Evolutionary conservation across 2,329 filamentous ascomycete genomes (phyloP).

Genomic region (Phaeosphaeriaceae sp.): DNA sequence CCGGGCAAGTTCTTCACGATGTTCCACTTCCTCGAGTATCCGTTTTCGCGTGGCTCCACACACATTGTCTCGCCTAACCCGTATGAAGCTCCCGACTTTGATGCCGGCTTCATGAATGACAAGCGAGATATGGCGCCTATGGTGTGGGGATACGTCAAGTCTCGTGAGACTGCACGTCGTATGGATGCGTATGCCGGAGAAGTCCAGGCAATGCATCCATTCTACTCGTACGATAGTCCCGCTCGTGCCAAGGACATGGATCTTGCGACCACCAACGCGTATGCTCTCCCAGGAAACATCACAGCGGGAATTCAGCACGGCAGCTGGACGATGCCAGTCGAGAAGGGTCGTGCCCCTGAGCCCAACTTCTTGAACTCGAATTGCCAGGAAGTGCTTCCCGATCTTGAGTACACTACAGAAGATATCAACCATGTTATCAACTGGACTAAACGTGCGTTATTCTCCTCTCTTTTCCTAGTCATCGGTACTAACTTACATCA

Average conservation of each 20-base stretch:
- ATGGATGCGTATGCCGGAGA: slow-evolving; percentile 82
- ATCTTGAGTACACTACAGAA: slow-evolving; percentile 68
- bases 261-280: slow-evolving; percentile 74
- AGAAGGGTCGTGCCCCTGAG: slow-evolving; percentile 60
- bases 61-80: slow-evolving; percentile 75
- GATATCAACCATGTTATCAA: slow-evolving; percentile 73
- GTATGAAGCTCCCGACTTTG: slow-evolving; percentile 78
- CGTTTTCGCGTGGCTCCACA: slow-evolving; percentile 59
- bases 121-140: slow-evolving; percentile 81
- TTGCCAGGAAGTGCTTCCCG: slow-evolving; percentile 63
- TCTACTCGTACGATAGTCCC: slow-evolving; percentile 72
- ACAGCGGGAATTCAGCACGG: slow-evolving; percentile 76
- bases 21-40: slow-evolving; percentile 27
- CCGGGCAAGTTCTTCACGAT: slow-evolving; percentile 82
- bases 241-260: slow-evolving; percentile 76
- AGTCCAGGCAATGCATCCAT: slow-evolving; percentile 68
- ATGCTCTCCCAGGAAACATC: slow-evolving; percentile 75
- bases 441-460: slow-evolving; percentile 55
- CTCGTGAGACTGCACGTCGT: slow-evolving; percentile 76
- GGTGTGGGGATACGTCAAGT: slow-evolving; percentile 85
- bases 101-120: slow-evolving; percentile 85
- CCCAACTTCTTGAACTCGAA: slow-evolving; percentile 67
- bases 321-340: slow-evolving; percentile 69
- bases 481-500: neutral
- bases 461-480: neutral